Percentiles rank a stretch among this genome's conserved stretches.
phyloP scores from a whole-genome alignment of 2,329 filamentous ascomycete species.

The Pochonia chlamydosporia region DNA sequence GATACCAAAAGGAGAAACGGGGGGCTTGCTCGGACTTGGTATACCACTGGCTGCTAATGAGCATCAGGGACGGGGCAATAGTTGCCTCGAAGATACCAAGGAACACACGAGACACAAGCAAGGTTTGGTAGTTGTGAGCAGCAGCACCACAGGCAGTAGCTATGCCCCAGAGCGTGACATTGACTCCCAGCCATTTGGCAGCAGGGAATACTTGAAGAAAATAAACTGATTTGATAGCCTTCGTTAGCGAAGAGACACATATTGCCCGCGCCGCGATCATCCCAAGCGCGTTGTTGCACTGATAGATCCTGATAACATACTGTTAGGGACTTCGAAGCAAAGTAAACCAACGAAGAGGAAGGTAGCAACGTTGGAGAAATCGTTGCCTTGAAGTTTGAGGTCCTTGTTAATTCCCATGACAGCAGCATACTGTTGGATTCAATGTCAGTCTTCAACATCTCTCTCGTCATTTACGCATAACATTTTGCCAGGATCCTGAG shows the following conservation, averaged over 20 bases:
- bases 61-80: conserved; percentile 53
- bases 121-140: conserved; percentile 43
- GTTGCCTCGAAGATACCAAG: conserved; percentile 57
- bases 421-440: conserved; percentile 48
- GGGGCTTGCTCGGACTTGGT: conserved; percentile 56
- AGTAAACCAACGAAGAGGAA: conserved; percentile 58
- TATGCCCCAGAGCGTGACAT: conserved; percentile 54
- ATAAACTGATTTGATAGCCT: conserved; percentile 31
- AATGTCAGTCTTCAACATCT: conserved; percentile 1
- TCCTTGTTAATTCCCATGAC: conserved; percentile 58
- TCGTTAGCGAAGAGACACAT: not conserved
- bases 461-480: too few relatives aligned
- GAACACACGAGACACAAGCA: conserved; percentile 51
- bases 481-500: too few relatives aligned
- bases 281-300: not conserved
- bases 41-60: conserved; percentile 57
- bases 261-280: too few relatives aligned
- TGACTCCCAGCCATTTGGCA: conserved; percentile 54
- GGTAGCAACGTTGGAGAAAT: conserved; percentile 58
- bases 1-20: conserved; percentile 56
- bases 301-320: conserved; percentile 24
- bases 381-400: conserved; percentile 46
- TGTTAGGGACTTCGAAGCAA: conserved; percentile 54
- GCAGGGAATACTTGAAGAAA: conserved; percentile 56
- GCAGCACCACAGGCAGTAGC: conserved; percentile 49